Evolutionary conservation across 2,329 filamentous ascomycete genomes (phyloP), one percentile per base, ranked within the genome.

Genomic region (Nigrospora oryzae): DNA sequence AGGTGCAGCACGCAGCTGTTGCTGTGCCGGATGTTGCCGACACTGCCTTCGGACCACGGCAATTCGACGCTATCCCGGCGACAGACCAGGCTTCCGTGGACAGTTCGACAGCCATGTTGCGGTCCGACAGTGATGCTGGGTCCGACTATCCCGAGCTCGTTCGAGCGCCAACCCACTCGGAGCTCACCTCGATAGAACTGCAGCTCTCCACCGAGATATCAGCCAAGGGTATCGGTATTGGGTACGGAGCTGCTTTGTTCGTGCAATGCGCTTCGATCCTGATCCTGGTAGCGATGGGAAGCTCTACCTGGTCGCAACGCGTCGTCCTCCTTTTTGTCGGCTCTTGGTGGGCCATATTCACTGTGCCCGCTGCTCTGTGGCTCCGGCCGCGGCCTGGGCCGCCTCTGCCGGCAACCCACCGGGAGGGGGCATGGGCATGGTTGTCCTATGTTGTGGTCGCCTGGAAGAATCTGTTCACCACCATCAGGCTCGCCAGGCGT

Each of bases 261-360:
- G 72, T 97, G 11, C 93, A 97, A 62, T 84, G 87, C 48, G 60
- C 89, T 3, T 83, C 84, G 42, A 91, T 97, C 49, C 65, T 86
- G 40, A 77, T 96, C 36, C 76, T 97, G 3, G 73, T 89, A 35
- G 66, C 71, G 2, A 79, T 87, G 60, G 75, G 80, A 34, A 90
- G 88, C 48, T 86, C 86, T 4, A 90, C 85, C 0, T 90, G 90
- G 70, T 87, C 89, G 0, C 81, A 96, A 38, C 83, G 90, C 4
- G 73, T 97, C 4, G 91, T 93, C 0, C 75, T 98, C 11, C 89
- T 94, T 62, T 67, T 90, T 46, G 83, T 97, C 43, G 93, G 93
- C 32, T 63, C 81, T 28, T 98, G 93, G 93, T 98, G 93, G 93
- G 81, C 90, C 38, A 47, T 86, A 32, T 97, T 98, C 62, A 94